Percentiles rank a stretch among this genome's conserved stretches.
Evolutionary conservation across 805 yeast species (phyloP).

Genomic region (Ogataea minuta): DNA sequence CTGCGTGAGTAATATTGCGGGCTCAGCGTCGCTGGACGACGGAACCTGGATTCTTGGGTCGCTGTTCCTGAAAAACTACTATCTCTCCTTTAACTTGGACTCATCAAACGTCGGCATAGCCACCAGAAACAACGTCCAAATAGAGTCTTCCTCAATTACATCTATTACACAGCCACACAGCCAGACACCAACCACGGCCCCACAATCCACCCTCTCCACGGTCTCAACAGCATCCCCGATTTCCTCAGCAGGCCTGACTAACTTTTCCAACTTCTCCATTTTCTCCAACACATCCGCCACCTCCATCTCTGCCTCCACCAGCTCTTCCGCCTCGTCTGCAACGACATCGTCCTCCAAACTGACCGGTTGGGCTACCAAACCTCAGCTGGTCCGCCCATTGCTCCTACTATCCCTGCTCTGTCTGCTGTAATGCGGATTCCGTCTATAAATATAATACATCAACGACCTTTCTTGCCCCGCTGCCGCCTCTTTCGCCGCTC

Average conservation of each 20-base stretch:
- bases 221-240: not conserved
- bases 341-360: constrained; percentile 1
- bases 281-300: constrained; percentile 3
- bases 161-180: constrained; percentile 7
- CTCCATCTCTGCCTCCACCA: not conserved
- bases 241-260: no score
- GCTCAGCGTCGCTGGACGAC: constrained; percentile 39
- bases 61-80: constrained; percentile 53
- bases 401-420: constrained; percentile 1
- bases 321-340: not conserved
- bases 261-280: not conserved
- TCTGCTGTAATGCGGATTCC: not conserved
- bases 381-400: constrained; percentile 1
- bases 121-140: constrained; percentile 34
- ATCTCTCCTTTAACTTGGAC: constrained; percentile 56
- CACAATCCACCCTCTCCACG: not conserved
- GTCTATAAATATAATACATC: constrained; percentile 2
- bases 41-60: constrained; percentile 63
- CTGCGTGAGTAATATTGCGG: constrained; percentile 67
- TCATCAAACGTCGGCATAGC: constrained; percentile 54
- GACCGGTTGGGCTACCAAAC: constrained; percentile 4
- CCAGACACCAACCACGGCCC: constrained; percentile 4
- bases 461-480: constrained; percentile 11
- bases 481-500: constrained; percentile 60
- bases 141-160: not conserved